Evolutionary conservation across 345 rosid species (phyloP), one percentile per base, ranked within the genome.

Genomic region (Cardiospermum halicacabum): DNA sequence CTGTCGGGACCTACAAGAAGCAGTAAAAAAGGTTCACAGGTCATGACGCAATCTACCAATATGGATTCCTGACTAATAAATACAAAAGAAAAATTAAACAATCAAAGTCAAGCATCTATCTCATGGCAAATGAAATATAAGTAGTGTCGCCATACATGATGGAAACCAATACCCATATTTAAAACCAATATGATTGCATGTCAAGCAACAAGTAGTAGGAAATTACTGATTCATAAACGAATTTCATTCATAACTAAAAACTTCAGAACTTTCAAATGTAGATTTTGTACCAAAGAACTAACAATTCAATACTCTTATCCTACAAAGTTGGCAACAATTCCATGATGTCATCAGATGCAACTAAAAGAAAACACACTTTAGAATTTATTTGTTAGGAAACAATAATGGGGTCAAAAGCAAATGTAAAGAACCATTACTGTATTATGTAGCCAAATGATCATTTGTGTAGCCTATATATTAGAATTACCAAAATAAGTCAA

Each of bases 1-100:
- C 60, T 11, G 96, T 80, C 22, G 99, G 99, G 50, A 91, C 86
- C 99, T 94, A 82, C 67, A 79, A 49, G 60, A 72, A 56, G 58
- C 43, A 61, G 49, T 34, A 22, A 54, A 58, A n/a, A 42, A 60
- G 58, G 60, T 59, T 19, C 13, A 42, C 25, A 37, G 60, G 16
- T n/a, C 18, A 19, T 36, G 53, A 30, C 2, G 9, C 32, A 68
- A 55, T 30, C 19, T 36, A n/a, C 53, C 34, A 51, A 21, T 25
- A 50, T 34, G 39, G 30, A 53, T 32, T 10, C 43, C 7, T 54
- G 63, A 53, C 32, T 24, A 28, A 34, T 18, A 7, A 47, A 11
- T 47, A 47, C 51, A 47, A 47, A 43, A n/a, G 24, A 47, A 47
- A 47, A 2, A 47, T 18, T 16, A 4, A 47, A 21, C 19, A 47